Base-by-base conservation (phyloP, 2,329 filamentous ascomycete species). In the Blumeria graminis region DNA sequence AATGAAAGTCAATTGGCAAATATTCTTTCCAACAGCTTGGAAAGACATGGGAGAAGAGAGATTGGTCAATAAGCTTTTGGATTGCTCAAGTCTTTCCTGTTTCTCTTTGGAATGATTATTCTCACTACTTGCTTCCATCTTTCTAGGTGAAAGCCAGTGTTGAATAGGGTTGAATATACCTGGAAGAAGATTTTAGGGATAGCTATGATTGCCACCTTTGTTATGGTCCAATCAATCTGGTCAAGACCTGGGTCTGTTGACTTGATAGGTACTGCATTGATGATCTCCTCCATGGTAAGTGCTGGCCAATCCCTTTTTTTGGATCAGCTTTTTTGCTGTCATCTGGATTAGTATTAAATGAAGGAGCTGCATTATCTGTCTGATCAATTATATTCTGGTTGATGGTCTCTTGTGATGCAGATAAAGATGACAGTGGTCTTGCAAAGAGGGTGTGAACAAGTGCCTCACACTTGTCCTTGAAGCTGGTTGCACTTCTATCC, bases 31-130 rank as follows among this genome's bases (percentile, higher is more conserved):
- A 48, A 18, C 36, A 56, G 14, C 10, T 46, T 56, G 10, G 39
- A 35, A 1, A 48, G 32, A 48, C 33, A 48, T 16, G 39, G 16
- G 35, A 46, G 50, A 8, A 46, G 18, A 10, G 56, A 57, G 14
- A 57, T 57, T 16, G 39, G 46, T 14, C 33, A 14, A 46, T 55
- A 55, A 4, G 50, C 51, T 33, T 55, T 57, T 1, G 56, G 56
- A 7, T 14, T 8, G 35, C 16, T 28, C 16, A 46, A 56, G 32
- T 35, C 54, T 14, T 33, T 35, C 41, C 46, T 55, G 6, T 13
- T 32, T n/a, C 13, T 32, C 22, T 57, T 57, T 8, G 51, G 51
- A 7, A 57, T 16, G n/a, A 57, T 55, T 8, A 48, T 43, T 1
- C 50, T 51, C 8, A 55, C 43, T 46, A 38, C 50, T 33, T 41